Evolutionary conservation across 768 basidiomycete genomes (phyloP), one percentile per base, ranked within the genome.

Genomic region (Termitomyces sp.): DNA sequence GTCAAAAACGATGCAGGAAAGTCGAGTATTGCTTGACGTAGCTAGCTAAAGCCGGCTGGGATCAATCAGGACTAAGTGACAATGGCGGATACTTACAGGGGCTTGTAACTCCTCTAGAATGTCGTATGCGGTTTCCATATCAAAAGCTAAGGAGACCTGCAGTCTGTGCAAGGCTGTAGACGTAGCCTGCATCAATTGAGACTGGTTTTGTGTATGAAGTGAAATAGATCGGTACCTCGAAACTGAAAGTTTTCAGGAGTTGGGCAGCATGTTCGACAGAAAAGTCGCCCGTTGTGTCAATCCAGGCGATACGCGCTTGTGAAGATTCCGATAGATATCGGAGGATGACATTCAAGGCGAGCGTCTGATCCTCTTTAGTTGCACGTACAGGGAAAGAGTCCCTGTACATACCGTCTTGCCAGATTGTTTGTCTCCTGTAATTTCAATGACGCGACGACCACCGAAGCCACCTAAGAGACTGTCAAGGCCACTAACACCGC

Each of bases 281-380:
- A 64, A 90, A 88, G 57, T 81, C 81, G 1, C 88, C 87, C 0
- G 76, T 77, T 10, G 84, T 85, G 62, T 92, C 89, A 45, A 92
- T 76, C 90, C 90, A 92, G 5, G 82, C 64, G 1, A 75, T 81
- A 48, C 65, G 72, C 2, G 73, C 66, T n/a, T 74, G 60, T 19
- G 58, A 54, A 51, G 71, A 47, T 17, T 64, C 56, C 2, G 69
- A 65, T 4, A 91, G 77, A 62, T 83, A 75, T 19, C 76, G 74
- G 21, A 88, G 67, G 38, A 80, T 74, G 15, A 86, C 66, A 51
- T 88, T 83, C 35, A 86, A 65, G 1, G 80, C 82, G 6, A 92
- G 70, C 14, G 75, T 72, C 90, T 90, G 62, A 8, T n/a, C 21
- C n/a, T 53, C 38, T 45, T 17, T 34, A 35, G 32, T 54, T 51